phyloP scores from a whole-genome alignment of 768 basidiomycete genomes.

The Solioccasus polychromus region DNA sequence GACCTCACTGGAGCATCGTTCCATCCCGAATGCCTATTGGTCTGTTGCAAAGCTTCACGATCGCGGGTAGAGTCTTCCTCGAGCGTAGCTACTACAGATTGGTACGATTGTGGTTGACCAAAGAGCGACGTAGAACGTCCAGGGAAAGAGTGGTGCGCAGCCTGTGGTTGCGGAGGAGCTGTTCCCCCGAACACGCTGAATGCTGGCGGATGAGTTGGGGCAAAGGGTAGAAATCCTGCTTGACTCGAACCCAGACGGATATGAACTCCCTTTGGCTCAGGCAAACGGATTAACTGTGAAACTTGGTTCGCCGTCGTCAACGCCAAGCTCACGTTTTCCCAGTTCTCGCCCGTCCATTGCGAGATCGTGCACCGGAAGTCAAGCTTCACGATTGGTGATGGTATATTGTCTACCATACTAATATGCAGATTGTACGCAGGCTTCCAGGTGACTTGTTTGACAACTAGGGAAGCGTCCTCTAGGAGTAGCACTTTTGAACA shows the following conservation, averaged over 20 bases:
- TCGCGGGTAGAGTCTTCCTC: too few species aligned
- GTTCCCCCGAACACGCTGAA: too few species aligned
- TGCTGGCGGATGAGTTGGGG: too few species aligned
- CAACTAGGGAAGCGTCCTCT: slow-evolving; percentile 2
- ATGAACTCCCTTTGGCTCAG: slow-evolving; percentile 19
- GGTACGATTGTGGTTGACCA: too few species aligned
- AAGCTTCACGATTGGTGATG: slow-evolving; percentile 16
- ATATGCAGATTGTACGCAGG: slow-evolving; percentile 20
- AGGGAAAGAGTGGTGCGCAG: too few species aligned
- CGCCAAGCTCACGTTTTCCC: slow-evolving; percentile 24
- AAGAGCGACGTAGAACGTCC: too few species aligned
- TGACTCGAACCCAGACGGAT: slow-evolving; percentile 6
- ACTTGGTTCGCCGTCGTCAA: slow-evolving; percentile 24
- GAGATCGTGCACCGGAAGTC: slow-evolving; percentile 29
- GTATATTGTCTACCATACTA: slow-evolving; percentile 6
- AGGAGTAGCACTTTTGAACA: background rate
- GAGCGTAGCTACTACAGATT: too few species aligned
- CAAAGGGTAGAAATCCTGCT: background rate
- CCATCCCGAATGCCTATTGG: too few species aligned
- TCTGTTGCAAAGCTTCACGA: too few species aligned
- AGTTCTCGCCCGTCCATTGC: slow-evolving; percentile 32
- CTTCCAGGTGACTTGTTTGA: slow-evolving; percentile 16
- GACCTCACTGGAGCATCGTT: too few species aligned
- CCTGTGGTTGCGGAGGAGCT: too few species aligned
- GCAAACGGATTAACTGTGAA: slow-evolving; percentile 18